Evolutionary conservation across 192 early-diverging fungal genomes (phyloP).

Genomic region (Phycomyces nitens): DNA sequence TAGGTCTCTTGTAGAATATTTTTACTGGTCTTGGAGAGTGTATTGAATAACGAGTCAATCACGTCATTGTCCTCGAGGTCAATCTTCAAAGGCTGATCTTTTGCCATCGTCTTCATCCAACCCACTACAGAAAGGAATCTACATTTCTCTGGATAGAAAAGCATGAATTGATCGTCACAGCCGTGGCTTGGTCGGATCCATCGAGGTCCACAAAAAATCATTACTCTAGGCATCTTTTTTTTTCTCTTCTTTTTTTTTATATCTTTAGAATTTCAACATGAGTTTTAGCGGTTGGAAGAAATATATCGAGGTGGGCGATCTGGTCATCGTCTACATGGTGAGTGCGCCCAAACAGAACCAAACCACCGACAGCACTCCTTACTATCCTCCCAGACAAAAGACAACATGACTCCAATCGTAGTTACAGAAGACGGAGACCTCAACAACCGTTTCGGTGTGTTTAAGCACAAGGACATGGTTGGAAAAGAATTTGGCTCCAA

Average conservation of each 20-base stretch:
- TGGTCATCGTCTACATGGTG: conserved; percentile 74
- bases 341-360: neutral
- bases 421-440: conserved; percentile 58
- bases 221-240: neutral
- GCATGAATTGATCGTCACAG: conserved; percentile 5
- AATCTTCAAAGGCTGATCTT: too few relatives aligned
- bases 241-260: neutral
- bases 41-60: neutral
- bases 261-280: conserved; percentile 9
- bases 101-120: too few relatives aligned
- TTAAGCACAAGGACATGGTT: conserved; percentile 79
- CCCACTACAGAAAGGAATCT: neutral
- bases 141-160: conserved; percentile 9
- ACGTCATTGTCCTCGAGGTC: too few relatives aligned
- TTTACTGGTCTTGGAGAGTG: conserved; percentile 13
- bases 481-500: conserved; percentile 84
- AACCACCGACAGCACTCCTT: too few relatives aligned
- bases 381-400: conserved; percentile 52
- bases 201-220: neutral
- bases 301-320: conserved; percentile 74
- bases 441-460: conserved; percentile 80
- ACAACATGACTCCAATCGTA: conserved; percentile 62
- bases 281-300: conserved; percentile 32
- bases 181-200: conserved; percentile 1
- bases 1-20: conserved; percentile 7